Conservation (phyloP, 2,329 filamentous ascomycete species). For the Fusarium proliferatum region DNA sequence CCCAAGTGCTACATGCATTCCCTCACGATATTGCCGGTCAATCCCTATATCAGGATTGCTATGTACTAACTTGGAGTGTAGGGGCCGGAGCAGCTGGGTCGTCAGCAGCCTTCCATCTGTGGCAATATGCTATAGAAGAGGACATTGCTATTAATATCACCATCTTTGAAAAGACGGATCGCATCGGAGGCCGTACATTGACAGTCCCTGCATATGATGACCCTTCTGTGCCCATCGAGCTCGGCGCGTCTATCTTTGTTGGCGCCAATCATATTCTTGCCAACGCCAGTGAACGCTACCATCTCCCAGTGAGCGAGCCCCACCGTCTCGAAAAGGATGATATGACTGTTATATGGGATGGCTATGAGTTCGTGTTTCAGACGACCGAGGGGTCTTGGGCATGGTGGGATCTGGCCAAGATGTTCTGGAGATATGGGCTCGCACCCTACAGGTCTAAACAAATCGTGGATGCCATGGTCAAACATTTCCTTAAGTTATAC, state of each 20-base stretch:
- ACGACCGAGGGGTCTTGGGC: constrained; percentile 67
- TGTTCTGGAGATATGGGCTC: constrained; percentile 87
- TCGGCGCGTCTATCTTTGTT: constrained; percentile 94
- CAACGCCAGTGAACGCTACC: constrained; percentile 76
- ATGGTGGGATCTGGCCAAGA: constrained; percentile 84
- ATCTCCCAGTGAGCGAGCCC: constrained; percentile 66
- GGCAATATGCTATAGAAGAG: constrained; percentile 73
- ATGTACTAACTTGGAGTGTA: constrained; percentile 51
- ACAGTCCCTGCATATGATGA: constrained; percentile 83
- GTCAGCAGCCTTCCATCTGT: constrained; percentile 85
- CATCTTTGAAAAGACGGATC: constrained; percentile 82
- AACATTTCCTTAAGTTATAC: constrained; percentile 83
- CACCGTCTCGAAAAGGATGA: constrained; percentile 61
- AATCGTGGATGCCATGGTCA: constrained; percentile 77
- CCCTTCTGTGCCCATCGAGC: constrained; percentile 76
- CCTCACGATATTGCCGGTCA: neutral
- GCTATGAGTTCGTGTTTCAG: constrained; percentile 76
- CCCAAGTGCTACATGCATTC: neutral
- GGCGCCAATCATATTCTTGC: constrained; percentile 84
- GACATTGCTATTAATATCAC: constrained; percentile 79
- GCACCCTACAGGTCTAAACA: constrained; percentile 79
- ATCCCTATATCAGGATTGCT: neutral
- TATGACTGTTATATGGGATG: constrained; percentile 86
- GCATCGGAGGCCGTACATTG: constrained; percentile 86
- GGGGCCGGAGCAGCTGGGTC: constrained; percentile 91